Conservation (phyloP, 164 flowering plant genomes). For the Nelumbo lutea region DNA sequence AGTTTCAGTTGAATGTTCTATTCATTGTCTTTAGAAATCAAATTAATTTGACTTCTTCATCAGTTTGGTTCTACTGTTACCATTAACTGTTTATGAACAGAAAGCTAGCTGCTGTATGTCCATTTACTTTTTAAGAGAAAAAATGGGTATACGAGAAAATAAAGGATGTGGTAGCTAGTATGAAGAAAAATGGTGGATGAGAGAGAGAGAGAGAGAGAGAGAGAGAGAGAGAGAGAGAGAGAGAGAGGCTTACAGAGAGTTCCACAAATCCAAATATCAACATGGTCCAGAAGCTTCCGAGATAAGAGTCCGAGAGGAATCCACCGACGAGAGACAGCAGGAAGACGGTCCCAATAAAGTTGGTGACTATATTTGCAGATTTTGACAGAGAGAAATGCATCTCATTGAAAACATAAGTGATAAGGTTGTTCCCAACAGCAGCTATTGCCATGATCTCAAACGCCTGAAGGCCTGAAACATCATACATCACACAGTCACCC, state of each 20-base stretch:
- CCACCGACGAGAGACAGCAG: conserved; percentile 86
- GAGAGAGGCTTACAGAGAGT: conserved; percentile 58
- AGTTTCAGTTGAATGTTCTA: too few species aligned
- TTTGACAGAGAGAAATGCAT: conserved; percentile 83
- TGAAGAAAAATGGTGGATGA: not conserved
- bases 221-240: conserved; percentile 1
- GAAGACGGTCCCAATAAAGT: conserved; percentile 88
- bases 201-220: not conserved
- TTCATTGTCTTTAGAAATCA: too few species aligned
- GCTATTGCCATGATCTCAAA: conserved; percentile 95
- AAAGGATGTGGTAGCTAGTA: not conserved
- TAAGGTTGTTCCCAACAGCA: conserved; percentile 91
- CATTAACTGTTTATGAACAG: not conserved
- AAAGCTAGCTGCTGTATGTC: too few species aligned
- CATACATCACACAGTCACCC: not conserved
- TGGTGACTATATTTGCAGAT: conserved; percentile 86
- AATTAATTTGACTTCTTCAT: too few species aligned
- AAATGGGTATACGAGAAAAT: not conserved
- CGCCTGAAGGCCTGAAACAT: conserved; percentile 58
- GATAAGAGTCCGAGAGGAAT: conserved; percentile 82
- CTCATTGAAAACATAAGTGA: conserved; percentile 77
- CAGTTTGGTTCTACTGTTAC: too few species aligned
- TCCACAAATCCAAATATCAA: conserved; percentile 89
- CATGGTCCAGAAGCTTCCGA: conserved; percentile 92
- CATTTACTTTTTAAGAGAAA: not conserved